Percentiles rank a stretch among this genome's conserved stretches.
phyloP scores from a whole-genome alignment of 2,329 filamentous ascomycete genomes.

The Trichoderma sp. region DNA sequence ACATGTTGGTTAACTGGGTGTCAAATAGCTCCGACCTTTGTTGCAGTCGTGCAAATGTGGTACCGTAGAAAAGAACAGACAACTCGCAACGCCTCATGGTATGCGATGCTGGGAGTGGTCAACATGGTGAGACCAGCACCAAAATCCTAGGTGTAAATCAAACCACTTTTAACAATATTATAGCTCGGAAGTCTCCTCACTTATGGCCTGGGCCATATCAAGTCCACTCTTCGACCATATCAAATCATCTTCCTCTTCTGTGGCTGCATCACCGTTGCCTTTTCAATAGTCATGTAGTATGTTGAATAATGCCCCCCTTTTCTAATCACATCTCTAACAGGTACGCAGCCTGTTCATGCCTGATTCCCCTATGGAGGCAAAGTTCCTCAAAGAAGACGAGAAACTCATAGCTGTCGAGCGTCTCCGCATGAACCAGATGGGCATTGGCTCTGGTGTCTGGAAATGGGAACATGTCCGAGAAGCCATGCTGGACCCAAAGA shows the following conservation, averaged over 20 bases:
- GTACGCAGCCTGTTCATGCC: conserved; percentile 49
- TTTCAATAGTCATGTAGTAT: conserved; percentile 46
- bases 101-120: conserved; percentile 33
- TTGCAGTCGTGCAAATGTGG: conserved; percentile 37
- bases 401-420: conserved; percentile 58
- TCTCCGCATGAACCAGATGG: conserved; percentile 49
- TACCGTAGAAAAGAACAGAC: conserved; percentile 36
- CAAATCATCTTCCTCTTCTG: conserved; percentile 41
- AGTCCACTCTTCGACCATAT: conserved; percentile 35
- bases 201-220: conserved; percentile 33
- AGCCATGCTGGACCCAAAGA: conserved; percentile 39
- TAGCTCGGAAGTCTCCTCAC: conserved; percentile 31
- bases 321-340: conserved; percentile 28
- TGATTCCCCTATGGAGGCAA: conserved; percentile 59
- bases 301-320: neutral
- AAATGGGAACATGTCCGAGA: conserved; percentile 42
- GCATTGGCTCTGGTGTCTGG: conserved; percentile 39
- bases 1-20: neutral
- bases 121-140: conserved; percentile 27
- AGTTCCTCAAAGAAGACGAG: conserved; percentile 54
- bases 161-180: neutral
- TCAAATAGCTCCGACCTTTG: conserved; percentile 28
- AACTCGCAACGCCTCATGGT: conserved; percentile 30
- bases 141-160: neutral
- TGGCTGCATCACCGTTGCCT: conserved; percentile 42